A percentile compares a stretch with the other conserved stretches of the same genome.
Evolutionary conservation across 2,329 filamentous ascomycete species (phyloP).

Genomic region (Penicillium sp.): DNA sequence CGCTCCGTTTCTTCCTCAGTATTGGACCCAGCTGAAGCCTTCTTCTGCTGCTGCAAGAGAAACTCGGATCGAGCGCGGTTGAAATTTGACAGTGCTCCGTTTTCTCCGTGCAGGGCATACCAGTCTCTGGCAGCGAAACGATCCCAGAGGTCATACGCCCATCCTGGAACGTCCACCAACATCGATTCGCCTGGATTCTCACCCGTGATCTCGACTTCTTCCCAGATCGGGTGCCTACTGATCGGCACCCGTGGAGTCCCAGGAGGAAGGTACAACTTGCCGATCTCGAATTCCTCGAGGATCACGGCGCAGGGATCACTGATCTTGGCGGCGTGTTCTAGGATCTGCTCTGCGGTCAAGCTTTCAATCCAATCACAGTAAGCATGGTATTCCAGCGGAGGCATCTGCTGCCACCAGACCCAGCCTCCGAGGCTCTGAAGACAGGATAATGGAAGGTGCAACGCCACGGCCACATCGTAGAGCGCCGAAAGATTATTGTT

Average conservation of each 20-base stretch:
- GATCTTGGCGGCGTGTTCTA: neutral
- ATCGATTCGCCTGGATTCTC: neutral
- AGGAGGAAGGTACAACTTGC: neutral
- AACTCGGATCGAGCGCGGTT: neutral
- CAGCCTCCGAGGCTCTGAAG: neutral
- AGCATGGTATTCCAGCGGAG: neutral
- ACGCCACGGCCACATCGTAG: neutral
- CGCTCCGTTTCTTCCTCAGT: no score
- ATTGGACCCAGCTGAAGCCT: no score
- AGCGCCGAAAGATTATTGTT: neutral
- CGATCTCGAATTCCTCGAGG: neutral
- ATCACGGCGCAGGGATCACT: neutral
- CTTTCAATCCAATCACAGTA: neutral
- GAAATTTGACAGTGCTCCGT: neutral
- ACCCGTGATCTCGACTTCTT: constrained; percentile 3
- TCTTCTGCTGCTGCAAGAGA: neutral
- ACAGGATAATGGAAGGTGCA: neutral
- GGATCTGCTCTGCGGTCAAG: neutral
- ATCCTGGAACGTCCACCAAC: neutral
- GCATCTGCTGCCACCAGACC: neutral
- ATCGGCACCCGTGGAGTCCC: neutral
- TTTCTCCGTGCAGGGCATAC: neutral
- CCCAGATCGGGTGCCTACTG: constrained; percentile 6
- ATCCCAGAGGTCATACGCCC: neutral
- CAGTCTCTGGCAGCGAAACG: neutral